phyloP scores from a whole-genome alignment of 1,139 yeast genomes.

The Lodderomyces jiufengensis region DNA sequence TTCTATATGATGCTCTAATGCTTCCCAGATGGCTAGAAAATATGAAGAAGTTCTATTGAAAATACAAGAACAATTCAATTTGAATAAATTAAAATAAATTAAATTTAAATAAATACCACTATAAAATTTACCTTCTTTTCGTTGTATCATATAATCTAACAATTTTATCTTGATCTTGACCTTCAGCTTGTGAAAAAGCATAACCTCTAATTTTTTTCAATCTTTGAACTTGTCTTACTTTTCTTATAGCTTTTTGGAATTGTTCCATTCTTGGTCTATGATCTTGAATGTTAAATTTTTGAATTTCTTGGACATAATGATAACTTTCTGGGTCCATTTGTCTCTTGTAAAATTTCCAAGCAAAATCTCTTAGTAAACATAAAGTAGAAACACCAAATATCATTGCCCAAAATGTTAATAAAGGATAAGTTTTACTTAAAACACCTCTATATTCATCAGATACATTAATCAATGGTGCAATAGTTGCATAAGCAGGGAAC shows the following conservation, averaged over 20 bases:
- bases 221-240: slow-evolving; percentile 96
- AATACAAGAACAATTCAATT: background rate
- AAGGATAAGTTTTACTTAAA: slow-evolving; percentile 69
- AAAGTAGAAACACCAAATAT: slow-evolving; percentile 69
- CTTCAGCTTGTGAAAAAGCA: slow-evolving; percentile 96
- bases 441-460: slow-evolving; percentile 86
- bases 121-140: slow-evolving; percentile 42
- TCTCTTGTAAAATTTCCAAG: slow-evolving; percentile 93
- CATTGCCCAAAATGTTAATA: slow-evolving; percentile 82
- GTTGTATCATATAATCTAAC: slow-evolving; percentile 96
- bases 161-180: slow-evolving; percentile 85
- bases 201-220: slow-evolving; percentile 98
- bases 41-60: background rate
- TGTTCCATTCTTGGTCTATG: slow-evolving; percentile 94
- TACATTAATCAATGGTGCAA: slow-evolving; percentile 82
- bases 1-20: too few relatives aligned
- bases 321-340: slow-evolving; percentile 88
- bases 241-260: slow-evolving; percentile 94
- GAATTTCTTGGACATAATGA: slow-evolving; percentile 95
- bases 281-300: slow-evolving; percentile 90
- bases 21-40: background rate
- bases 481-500: slow-evolving; percentile 80
- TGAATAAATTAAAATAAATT: too few relatives aligned
- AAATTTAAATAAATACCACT: too few relatives aligned
- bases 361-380: slow-evolving; percentile 81